Evolutionary conservation across 73 alveolate species (phyloP), one percentile per base, ranked within the genome.

Genomic region (Durusdinium trenchii): DNA sequence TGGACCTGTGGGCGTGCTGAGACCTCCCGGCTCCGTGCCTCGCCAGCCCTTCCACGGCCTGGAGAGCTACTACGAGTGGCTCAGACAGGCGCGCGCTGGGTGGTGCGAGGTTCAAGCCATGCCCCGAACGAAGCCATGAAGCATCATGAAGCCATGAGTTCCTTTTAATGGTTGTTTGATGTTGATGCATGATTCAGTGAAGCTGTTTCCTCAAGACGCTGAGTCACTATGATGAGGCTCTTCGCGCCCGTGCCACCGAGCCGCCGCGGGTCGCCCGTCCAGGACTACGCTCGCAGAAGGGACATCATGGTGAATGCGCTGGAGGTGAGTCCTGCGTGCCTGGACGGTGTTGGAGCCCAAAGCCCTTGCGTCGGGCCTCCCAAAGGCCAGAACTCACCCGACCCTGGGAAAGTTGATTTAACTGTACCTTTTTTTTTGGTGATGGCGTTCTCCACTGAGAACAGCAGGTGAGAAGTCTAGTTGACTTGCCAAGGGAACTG

Each of bases 61-160:
- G 38, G 75, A 42, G 86, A 78, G 86, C 95, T 94, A 94, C 95
- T 94, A 94, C 75, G 95, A 78, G 76, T 94, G 99, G 99, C 69
- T 94, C 54, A 79, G 99, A 36, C 91, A 94, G 93, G 99, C 35
- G 76, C 95, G 7, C 42, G 30, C 18, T 36, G 84, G 79, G 10
- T 36, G 20, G 10, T 30, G 40, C 51, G 51, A 20, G 73, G 73
- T 82, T 43, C 45, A 10, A 28, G 28, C 73, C 28, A 60, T 60
- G 16, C 73, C 28, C n/a, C 73, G n/a, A n/a, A n/a, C n/a, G n/a
- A n/a, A n/a, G n/a, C n/a, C n/a, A n/a, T n/a, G n/a, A n/a, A n/a
- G n/a, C n/a, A n/a, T n/a, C n/a, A n/a, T n/a, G n/a, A n/a, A n/a
- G n/a, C n/a, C n/a, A n/a, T 12, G 20, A 81, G 92, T 42, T 28